phyloP scores from a whole-genome alignment of 306 rosid species.

The Notholithocarpus densiflorus region DNA sequence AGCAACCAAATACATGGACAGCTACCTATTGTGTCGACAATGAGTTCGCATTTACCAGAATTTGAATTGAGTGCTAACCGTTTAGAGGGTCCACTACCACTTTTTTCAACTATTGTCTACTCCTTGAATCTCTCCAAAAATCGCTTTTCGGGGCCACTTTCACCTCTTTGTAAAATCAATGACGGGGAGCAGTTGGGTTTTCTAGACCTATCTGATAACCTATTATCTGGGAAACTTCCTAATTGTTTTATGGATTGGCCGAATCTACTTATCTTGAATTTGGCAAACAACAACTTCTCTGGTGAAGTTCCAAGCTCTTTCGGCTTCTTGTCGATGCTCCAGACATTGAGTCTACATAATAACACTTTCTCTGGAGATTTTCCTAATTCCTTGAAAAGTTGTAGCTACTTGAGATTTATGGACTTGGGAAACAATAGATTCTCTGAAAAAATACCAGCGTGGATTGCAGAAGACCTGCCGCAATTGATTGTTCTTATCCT shows the following conservation, averaged over 20 bases:
- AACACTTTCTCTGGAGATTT: background rate
- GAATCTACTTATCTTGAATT: background rate
- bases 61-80: slow-evolving; percentile 26
- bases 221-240: background rate
- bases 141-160: background rate
- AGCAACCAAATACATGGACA: slow-evolving; percentile 14
- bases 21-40: background rate
- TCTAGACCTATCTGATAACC: background rate
- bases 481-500: slow-evolving; percentile 17
- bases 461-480: slow-evolving; percentile 4
- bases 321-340: background rate
- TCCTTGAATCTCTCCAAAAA: background rate
- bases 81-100: slow-evolving; percentile 10
- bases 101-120: background rate
- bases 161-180: background rate
- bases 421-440: slow-evolving; percentile 31
- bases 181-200: background rate
- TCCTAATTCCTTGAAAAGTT: background rate
- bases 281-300: background rate
- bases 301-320: slow-evolving; percentile 1
- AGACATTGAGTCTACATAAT: background rate
- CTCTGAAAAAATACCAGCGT: slow-evolving; percentile 23
- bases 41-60: background rate
- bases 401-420: background rate
- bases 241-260: background rate